Conservation (phyloP, 192 early-diverging fungal genomes). For the Dispira parvispora region DNA sequence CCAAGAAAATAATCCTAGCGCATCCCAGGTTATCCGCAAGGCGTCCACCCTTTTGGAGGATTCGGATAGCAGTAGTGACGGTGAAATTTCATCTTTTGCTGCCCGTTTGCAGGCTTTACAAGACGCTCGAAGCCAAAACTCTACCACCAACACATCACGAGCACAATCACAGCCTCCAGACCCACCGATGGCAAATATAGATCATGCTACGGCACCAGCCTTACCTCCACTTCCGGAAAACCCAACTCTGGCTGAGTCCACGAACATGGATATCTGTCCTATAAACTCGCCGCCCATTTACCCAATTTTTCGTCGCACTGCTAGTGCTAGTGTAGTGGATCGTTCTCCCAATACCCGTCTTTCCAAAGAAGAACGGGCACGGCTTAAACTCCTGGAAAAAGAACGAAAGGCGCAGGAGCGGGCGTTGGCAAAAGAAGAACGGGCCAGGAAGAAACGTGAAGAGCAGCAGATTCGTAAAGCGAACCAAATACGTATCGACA, state of each 20-base stretch:
- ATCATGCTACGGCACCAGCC: neutral
- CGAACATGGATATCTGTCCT: neutral
- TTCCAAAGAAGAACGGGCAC: neutral
- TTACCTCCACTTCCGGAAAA: neutral
- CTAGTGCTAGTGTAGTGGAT: too few relatives aligned
- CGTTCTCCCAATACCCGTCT: neutral
- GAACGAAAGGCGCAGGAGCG: neutral
- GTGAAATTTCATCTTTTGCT: too few relatives aligned
- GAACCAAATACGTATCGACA: conserved; percentile 6
- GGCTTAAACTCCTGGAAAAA: neutral
- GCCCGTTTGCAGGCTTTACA: neutral
- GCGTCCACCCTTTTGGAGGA: too few relatives aligned
- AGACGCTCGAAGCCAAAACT: too few relatives aligned
- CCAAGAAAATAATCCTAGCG: neutral
- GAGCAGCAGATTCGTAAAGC: neutral
- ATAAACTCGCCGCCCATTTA: neutral
- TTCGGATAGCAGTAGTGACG: neutral
- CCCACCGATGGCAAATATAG: neutral
- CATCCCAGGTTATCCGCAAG: neutral
- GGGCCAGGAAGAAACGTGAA: neutral
- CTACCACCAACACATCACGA: too few relatives aligned
- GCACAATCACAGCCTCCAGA: too few relatives aligned
- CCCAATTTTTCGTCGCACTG: neutral
- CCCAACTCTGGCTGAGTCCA: neutral
- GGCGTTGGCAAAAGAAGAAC: neutral